Evolutionary conservation across 768 basidiomycete species (phyloP).

Genomic region (Gymnopilus dilepis): DNA sequence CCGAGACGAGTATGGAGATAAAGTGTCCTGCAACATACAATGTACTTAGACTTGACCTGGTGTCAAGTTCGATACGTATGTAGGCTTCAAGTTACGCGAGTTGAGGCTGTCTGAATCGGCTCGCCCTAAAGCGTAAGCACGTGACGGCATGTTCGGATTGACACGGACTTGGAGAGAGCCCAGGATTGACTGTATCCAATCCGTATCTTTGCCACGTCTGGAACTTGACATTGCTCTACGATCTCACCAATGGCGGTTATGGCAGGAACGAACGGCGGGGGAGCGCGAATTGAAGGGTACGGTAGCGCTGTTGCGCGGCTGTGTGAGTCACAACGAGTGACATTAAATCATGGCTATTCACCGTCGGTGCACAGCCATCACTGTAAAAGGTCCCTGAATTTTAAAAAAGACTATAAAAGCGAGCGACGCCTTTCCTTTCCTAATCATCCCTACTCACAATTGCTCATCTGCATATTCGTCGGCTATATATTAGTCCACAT

Average conservation of each 20-base stretch:
- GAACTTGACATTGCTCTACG: too few relatives aligned
- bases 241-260: too few relatives aligned
- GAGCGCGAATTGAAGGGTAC: too few relatives aligned
- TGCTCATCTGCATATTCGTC: neutral
- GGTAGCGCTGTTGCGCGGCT: neutral
- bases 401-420: neutral
- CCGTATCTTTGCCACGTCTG: too few relatives aligned
- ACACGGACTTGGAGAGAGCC: neutral
- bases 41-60: too few relatives aligned
- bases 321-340: slow-evolving; percentile 1
- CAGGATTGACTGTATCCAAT: neutral
- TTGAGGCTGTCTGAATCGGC: neutral
- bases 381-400: neutral
- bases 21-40: too few relatives aligned
- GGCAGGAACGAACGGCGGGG: too few relatives aligned
- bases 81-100: too few relatives aligned
- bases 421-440: neutral
- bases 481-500: neutral
- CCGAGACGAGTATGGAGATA: too few relatives aligned
- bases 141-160: neutral
- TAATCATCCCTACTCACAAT: neutral
- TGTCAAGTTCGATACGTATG: too few relatives aligned
- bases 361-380: neutral
- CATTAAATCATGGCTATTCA: neutral
- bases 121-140: neutral